A percentile compares a stretch with the other conserved stretches of the same genome.
These are phyloP conservation scores for Cladosporium sphaerospermum DNA, from an alignment of 2,329 filamentous ascomycete genomes.

Conservation along the genomic window DNA sequence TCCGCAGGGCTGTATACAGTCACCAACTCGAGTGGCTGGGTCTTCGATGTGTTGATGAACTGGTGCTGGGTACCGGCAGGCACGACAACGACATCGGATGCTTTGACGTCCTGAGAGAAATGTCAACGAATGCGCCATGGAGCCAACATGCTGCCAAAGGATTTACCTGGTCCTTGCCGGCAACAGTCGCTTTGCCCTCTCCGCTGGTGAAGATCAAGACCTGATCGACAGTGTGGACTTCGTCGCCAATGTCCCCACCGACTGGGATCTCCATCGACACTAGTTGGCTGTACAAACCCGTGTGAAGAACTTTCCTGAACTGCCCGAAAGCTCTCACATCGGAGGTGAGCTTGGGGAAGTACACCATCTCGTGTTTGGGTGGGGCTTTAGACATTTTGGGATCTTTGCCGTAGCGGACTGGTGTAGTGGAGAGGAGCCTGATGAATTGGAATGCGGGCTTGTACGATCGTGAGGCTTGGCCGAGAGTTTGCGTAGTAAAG, in stretches of 20 bases:
- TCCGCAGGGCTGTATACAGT: conserved; percentile 60
- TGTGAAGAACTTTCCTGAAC: conserved; percentile 57
- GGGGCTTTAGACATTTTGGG: conserved; percentile 26
- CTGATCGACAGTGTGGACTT: conserved; percentile 61
- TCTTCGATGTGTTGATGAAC: conserved; percentile 54
- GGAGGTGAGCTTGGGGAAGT: conserved; percentile 52
- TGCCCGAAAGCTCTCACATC: conserved; percentile 50
- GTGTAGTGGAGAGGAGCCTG: conserved; percentile 20
- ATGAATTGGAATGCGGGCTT: background rate
- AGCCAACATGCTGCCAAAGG: background rate
- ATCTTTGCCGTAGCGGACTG: conserved; percentile 28
- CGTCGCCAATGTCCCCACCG: conserved; percentile 60
- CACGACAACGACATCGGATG: conserved; percentile 55
- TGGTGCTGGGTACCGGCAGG: conserved; percentile 61
- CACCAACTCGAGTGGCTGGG: conserved; percentile 54
- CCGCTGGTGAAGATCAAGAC: conserved; percentile 59
- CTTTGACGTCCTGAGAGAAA: conserved; percentile 39
- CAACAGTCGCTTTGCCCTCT: conserved; percentile 52
- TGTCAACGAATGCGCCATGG: background rate
- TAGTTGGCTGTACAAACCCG: conserved; percentile 57
- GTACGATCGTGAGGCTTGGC: background rate
- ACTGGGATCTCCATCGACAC: conserved; percentile 61
- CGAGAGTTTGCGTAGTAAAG: background rate
- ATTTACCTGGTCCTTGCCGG: conserved; percentile 48
- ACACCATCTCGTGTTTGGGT: conserved; percentile 49